Evolutionary conservation across 2,329 filamentous ascomycete genomes (phyloP).

Genomic region (Trichoderma semiorbis): DNA sequence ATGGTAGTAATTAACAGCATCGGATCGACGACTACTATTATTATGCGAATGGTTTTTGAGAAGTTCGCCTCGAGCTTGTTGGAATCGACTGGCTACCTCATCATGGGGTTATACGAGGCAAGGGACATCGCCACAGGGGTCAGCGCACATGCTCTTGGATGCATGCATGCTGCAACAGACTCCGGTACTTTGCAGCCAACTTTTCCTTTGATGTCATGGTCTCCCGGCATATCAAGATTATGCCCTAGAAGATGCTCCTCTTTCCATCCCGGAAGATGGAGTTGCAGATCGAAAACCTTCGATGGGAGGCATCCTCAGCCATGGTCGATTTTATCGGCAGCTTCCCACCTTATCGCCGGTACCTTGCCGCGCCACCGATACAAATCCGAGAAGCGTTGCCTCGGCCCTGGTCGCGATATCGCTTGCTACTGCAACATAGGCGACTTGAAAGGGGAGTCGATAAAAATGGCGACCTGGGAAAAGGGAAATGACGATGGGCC

Average conservation of each 20-base stretch:
- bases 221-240: neutral
- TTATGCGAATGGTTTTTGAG: neutral
- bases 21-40: neutral
- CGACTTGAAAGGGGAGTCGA: neutral
- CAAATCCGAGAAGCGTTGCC: neutral
- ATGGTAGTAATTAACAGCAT: neutral
- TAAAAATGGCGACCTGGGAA: neutral
- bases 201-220: neutral
- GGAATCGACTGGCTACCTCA: neutral
- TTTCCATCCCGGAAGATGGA: neutral
- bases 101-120: neutral
- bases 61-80: neutral
- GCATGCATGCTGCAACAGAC: neutral
- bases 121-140: neutral
- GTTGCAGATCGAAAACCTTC: neutral
- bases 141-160: neutral
- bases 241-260: neutral
- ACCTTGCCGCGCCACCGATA: neutral
- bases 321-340: neutral
- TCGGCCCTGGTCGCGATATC: neutral
- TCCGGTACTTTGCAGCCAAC: neutral
- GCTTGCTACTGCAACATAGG: neutral
- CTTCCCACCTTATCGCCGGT: neutral
- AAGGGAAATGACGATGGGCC: slow-evolving; percentile 10
- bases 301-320: neutral